Evolutionary conservation across 805 yeast species (phyloP), one percentile per base, ranked within the genome.

Genomic region (Metschnikowia gelsemii): DNA sequence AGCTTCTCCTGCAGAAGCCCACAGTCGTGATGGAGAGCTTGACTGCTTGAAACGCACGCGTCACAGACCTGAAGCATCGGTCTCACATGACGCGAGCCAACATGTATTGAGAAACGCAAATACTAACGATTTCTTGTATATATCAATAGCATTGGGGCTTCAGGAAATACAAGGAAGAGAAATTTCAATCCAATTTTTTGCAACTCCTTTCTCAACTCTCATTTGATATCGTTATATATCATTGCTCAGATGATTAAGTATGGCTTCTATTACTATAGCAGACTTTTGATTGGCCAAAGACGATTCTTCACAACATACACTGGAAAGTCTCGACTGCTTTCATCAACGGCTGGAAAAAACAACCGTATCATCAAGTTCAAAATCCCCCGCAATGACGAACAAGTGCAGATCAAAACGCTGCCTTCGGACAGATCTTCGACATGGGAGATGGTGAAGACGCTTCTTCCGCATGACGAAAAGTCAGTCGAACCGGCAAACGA

Each of bases 381-480:
- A 20, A 43, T 47, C 6, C 35, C 40, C 7, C 35, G 13, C 16
- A 13, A 18, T 5, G 32, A 40, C 8, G 14, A 28, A 27, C 38
- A 8, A 8, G 24, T 9, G 4, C 29, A 11, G 12, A 23, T 19
- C 8, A 26, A 23, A 12, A 6, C 32, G 5, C 26, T 28, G 1
- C 27, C 34, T 11, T 35, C 48, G 3, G 53, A 51, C 30, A 38
- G 45, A 2, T 37, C 47, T 12, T 32, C 46, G 18, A 49, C 55
- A 8, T 51, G 55, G 55, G 32, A 35, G 9, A 23, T 42, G 14
- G 38, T 51, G 24, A 35, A 47, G 36, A 24, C 44, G 20, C 40
- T 51, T 5, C 27, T 43, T 13, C 50, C 48, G 9, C 40, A 36
- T 16, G 29, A 25, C 16, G 32, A 17, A 9, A 41, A 30, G 16